Evolutionary conservation across 2,329 filamentous ascomycete species (phyloP), one percentile per base, ranked within the genome.

Genomic region (Nemania bipapillata): DNA sequence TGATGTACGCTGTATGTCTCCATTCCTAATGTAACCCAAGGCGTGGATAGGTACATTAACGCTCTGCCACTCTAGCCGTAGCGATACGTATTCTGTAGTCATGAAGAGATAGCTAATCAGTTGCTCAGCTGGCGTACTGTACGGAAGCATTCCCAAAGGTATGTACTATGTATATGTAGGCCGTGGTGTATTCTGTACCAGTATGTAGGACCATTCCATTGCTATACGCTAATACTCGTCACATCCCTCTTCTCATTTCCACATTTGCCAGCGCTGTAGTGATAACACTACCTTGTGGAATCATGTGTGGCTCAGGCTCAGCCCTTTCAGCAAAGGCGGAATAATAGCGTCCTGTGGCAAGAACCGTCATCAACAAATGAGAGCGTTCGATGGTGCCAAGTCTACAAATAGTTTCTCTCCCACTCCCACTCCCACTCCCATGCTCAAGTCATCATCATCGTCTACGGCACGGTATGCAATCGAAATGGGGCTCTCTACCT

Each of bases 21-120:
- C 56, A 4, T 35, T 61, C 42, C 20, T 24, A 26, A 61, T 65
- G 65, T 42, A 60, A 56, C 65, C 56, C 15, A 55, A 15, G n/a
- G 26, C 12, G 49, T 52, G 3, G 50, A 9, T 32, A 24, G 5
- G 7, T 28, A 28, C n/a, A 11, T 50, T 9, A 17, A 52, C 20
- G 35, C 49, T 32, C 15, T 42, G 3, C 37, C 4, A 32, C 4
- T 50, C 11, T 22, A 24, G 17, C n/a, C 28, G 7, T 7, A 30
- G 17, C 35, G 35, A 35, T 49, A 42, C 50, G 4, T 30, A 30
- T 53, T 3, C n/a, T n/a, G n/a, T n/a, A n/a, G n/a, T n/a, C n/a
- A n/a, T n/a, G n/a, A n/a, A n/a, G n/a, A n/a, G 50, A 35, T 54
- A 35, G 20, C 6, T 54, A n/a, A 32, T 54, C 28, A 54, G 28